Evolutionary conservation across 108 stramenopile genomes (phyloP).

Genomic region (Cylindrotheca fusiformis): DNA sequence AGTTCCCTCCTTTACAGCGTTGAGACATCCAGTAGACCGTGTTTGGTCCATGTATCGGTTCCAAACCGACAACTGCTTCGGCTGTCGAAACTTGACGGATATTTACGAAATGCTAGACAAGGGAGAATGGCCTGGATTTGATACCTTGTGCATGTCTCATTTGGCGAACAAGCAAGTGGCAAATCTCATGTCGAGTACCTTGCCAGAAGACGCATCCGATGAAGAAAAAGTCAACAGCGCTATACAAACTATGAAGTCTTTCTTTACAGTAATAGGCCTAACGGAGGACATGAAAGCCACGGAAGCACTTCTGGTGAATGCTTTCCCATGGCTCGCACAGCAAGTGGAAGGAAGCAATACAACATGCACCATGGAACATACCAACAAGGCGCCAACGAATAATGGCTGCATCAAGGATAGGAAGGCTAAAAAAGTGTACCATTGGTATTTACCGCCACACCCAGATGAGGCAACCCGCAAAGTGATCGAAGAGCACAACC

Average conservation of each 20-base stretch:
- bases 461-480: slow-evolving; percentile 60
- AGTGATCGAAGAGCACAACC: slow-evolving; percentile 57
- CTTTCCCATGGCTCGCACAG: slow-evolving; percentile 71
- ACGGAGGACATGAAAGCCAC: slow-evolving; percentile 57
- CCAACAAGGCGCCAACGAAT: slow-evolving; percentile 46
- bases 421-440: slow-evolving; percentile 11
- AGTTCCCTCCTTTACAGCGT: slow-evolving; percentile 54
- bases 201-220: slow-evolving; percentile 13
- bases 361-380: slow-evolving; percentile 52
- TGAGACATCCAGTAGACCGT: slow-evolving; percentile 71
- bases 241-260: slow-evolving; percentile 51
- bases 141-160: slow-evolving; percentile 49
- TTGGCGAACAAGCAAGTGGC: slow-evolving; percentile 63
- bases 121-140: background rate
- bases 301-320: slow-evolving; percentile 37
- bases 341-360: slow-evolving; percentile 5
- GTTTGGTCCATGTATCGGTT: slow-evolving; percentile 83
- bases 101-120: slow-evolving; percentile 51
- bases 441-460: slow-evolving; percentile 56
- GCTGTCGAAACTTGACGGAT: slow-evolving; percentile 58
- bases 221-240: slow-evolving; percentile 57
- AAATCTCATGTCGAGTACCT: slow-evolving; percentile 44
- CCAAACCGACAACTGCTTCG: slow-evolving; percentile 57
- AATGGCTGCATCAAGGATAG: slow-evolving; percentile 47
- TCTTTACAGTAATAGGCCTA: slow-evolving; percentile 69